Conservation (phyloP, 2,329 filamentous ascomycete genomes). For the Nemania sp. region DNA sequence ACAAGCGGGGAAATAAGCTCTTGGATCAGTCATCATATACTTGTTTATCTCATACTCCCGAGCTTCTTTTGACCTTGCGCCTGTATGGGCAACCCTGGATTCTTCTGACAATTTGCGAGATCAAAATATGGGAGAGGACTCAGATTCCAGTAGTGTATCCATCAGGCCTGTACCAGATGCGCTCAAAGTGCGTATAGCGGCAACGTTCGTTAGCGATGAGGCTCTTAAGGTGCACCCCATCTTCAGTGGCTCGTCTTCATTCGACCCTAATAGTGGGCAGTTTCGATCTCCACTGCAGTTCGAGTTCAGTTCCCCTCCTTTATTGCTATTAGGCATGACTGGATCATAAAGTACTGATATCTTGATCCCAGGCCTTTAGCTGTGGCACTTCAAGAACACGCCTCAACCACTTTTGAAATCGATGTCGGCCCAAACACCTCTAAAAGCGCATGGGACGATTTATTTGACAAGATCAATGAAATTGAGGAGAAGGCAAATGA, state of each 20-base stretch:
- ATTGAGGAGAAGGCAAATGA: slow-evolving; percentile 3
- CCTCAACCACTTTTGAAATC: background rate
- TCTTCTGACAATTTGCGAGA: too few species aligned
- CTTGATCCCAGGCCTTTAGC: background rate
- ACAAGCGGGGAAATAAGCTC: too few species aligned
- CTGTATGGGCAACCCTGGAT: too few species aligned
- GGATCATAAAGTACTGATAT: background rate
- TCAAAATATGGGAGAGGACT: background rate
- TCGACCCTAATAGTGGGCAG: background rate
- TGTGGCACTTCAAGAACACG: background rate
- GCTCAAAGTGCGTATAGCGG: background rate
- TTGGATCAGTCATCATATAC: too few species aligned
- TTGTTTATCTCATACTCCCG: too few species aligned
- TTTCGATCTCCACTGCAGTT: background rate
- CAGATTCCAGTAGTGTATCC: background rate
- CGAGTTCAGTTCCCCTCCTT: background rate
- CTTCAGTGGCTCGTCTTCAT: background rate
- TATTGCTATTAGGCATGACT: background rate
- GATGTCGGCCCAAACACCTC: background rate
- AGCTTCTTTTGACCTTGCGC: too few species aligned
- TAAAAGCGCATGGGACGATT: background rate
- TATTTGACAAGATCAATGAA: slow-evolving; percentile 1
- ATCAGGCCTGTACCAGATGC: background rate
- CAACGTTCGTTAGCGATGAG: slow-evolving; percentile 1
- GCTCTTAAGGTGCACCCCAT: background rate